Percentiles rank a stretch among this genome's conserved stretches.
Evolutionary conservation across 208 protist species (phyloP).

Genomic region (Leishmania arabica): DNA sequence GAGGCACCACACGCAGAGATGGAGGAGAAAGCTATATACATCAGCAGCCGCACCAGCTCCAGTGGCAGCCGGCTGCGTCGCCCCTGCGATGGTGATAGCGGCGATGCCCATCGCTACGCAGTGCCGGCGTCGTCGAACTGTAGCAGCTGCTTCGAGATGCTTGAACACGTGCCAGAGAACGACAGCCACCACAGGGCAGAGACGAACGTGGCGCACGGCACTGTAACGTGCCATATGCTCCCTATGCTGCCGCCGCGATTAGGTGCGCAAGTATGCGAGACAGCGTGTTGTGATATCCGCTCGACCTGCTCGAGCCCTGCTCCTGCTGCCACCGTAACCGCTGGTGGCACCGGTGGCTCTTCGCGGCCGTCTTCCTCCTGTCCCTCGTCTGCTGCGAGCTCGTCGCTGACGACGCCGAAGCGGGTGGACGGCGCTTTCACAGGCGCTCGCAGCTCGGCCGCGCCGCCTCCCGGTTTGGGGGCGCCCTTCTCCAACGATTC

Average conservation of each 20-base stretch:
- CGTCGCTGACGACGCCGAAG: background rate
- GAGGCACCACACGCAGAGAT: slow-evolving; percentile 10
- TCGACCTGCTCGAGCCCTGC: background rate
- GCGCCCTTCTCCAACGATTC: background rate
- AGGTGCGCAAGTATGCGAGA: background rate
- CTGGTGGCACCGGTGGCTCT: background rate
- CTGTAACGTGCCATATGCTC: no score
- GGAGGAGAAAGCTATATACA: slow-evolving; percentile 3
- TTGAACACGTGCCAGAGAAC: background rate
- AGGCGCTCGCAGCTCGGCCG: background rate
- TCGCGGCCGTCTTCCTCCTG: background rate
- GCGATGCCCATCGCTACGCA: background rate
- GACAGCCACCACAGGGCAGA: background rate
- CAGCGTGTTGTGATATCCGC: background rate
- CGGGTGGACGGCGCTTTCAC: background rate
- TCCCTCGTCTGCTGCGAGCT: background rate
- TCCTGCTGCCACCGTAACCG: background rate
- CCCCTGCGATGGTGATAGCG: background rate
- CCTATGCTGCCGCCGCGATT: background rate
- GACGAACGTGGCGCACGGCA: background rate
- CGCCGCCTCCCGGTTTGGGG: background rate
- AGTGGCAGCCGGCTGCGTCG: background rate
- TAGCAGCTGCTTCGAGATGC: background rate
- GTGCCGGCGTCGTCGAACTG: background rate
- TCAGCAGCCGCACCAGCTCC: background rate